A percentile compares a stretch with the other conserved stretches of the same genome.
These are phyloP conservation scores for Glycine tomentella DNA, from an alignment of 306 rosid species.

Conservation along the genomic window DNA sequence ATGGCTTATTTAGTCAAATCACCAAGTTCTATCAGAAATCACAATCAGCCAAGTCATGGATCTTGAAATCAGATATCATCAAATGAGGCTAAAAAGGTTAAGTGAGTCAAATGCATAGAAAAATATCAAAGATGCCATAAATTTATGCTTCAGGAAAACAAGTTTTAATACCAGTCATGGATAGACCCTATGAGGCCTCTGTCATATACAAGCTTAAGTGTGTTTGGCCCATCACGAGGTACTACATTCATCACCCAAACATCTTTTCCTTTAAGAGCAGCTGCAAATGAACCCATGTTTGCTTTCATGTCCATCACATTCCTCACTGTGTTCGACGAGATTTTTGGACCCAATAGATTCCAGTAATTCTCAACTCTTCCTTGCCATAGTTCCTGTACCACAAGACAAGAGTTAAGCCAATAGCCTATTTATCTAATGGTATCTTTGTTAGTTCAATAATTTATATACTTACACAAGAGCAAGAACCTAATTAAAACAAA, in stretches of 20 bases:
- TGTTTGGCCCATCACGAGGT: constrained; percentile 82
- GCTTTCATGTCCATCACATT: constrained; percentile 98
- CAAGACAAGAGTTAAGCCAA: constrained; percentile 26
- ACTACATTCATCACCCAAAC: constrained; percentile 99
- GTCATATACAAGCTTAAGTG: constrained; percentile 81
- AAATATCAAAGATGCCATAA: background rate
- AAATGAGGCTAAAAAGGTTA: background rate
- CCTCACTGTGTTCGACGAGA: constrained; percentile 66
- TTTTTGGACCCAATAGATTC: constrained; percentile 73
- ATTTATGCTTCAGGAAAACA: constrained; percentile 10
- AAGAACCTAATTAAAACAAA: constrained; percentile 19
- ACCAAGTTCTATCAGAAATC: background rate
- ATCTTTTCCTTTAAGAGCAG: constrained; percentile 76
- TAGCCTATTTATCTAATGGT: constrained; percentile 2
- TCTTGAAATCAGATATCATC: background rate
- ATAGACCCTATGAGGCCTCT: constrained; percentile 87
- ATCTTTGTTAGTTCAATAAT: constrained; percentile 21
- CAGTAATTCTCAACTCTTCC: constrained; percentile 85
- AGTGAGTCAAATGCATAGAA: background rate
- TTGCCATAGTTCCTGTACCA: constrained; percentile 80
- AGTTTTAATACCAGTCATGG: constrained; percentile 71
- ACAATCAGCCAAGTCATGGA: background rate
- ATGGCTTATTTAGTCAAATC: constrained; percentile 2
- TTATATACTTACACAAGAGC: background rate
- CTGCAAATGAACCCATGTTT: constrained; percentile 86